Conservation (phyloP, 257 asterid genomes). For the Plantago ovata region DNA sequence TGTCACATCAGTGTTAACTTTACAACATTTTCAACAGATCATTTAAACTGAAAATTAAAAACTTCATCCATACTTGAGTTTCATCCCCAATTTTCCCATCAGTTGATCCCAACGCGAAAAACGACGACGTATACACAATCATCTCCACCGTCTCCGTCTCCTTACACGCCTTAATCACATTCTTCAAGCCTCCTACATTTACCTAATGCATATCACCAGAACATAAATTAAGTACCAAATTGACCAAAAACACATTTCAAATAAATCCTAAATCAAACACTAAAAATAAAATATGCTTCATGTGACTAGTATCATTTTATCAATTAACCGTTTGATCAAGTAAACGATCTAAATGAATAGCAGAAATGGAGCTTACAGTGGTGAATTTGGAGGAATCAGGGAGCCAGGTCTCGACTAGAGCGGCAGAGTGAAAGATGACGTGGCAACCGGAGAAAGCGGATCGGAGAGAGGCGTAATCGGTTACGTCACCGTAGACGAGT, state of each 20-base stretch:
- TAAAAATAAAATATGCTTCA: too few relatives aligned
- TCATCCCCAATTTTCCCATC: conserved; percentile 84
- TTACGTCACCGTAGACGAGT: conserved; percentile 78
- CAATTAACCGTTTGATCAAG: too few relatives aligned
- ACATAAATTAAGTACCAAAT: conserved; percentile 2
- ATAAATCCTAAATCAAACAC: too few relatives aligned
- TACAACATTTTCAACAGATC: conserved; percentile 12
- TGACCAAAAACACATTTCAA: not conserved
- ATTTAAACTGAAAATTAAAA: not conserved
- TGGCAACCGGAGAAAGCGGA: conserved; percentile 76
- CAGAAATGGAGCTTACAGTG: conserved; percentile 27
- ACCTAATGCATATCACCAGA: conserved; percentile 38
- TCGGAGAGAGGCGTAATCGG: conserved; percentile 65
- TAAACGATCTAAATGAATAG: too few relatives aligned
- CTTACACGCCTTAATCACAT: conserved; percentile 61
- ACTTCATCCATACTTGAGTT: conserved; percentile 44
- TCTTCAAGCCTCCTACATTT: conserved; percentile 87
- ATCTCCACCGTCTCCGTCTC: conserved; percentile 56
- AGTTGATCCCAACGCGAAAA: conserved; percentile 84
- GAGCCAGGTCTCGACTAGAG: conserved; percentile 93
- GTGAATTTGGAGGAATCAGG: conserved; percentile 73
- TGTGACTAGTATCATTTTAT: too few relatives aligned
- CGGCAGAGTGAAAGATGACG: conserved; percentile 81
- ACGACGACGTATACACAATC: conserved; percentile 86
- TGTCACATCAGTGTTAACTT: not conserved